These are phyloP conservation scores for Gracilaria gracilis DNA, from an alignment of 23 red algal species.

Conservation along the genomic window DNA sequence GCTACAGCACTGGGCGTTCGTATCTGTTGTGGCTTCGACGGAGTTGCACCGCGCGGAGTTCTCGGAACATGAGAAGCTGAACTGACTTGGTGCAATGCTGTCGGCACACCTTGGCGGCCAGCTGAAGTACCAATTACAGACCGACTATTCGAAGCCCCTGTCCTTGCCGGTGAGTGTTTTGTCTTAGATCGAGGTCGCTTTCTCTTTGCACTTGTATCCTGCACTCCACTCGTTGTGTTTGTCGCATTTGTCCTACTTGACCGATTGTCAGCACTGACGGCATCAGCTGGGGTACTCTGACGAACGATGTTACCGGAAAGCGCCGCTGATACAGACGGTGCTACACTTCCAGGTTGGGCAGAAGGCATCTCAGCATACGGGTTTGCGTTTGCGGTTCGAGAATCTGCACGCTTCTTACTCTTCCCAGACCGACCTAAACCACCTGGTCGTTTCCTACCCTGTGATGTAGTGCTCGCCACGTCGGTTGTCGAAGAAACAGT, in stretches of 20 bases:
- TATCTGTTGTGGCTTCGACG: neutral
- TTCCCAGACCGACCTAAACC: conserved; percentile 1
- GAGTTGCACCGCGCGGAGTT: neutral
- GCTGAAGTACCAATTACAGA: neutral
- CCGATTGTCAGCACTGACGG: conserved; percentile 67
- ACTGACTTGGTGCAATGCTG: neutral
- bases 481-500: conserved; percentile 58
- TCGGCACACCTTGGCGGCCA: neutral
- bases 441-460: conserved; percentile 1
- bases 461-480: conserved; percentile 55
- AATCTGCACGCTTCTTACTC: conserved; percentile 36
- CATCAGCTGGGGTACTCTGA: conserved; percentile 26
- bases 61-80: neutral
- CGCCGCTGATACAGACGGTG: conserved; percentile 19
- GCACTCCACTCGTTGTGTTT: conserved; percentile 49
- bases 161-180: neutral
- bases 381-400: conserved; percentile 20
- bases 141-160: neutral
- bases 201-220: conserved; percentile 49
- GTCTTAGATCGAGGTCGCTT: conserved; percentile 9
- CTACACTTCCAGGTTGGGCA: conserved; percentile 10
- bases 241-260: conserved; percentile 64
- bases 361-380: conserved; percentile 15
- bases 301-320: conserved; percentile 5
- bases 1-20: conserved; percentile 18